These are phyloP conservation scores for Gossypium thurberi DNA, from an alignment of 345 rosid species.

Conservation along the genomic window DNA sequence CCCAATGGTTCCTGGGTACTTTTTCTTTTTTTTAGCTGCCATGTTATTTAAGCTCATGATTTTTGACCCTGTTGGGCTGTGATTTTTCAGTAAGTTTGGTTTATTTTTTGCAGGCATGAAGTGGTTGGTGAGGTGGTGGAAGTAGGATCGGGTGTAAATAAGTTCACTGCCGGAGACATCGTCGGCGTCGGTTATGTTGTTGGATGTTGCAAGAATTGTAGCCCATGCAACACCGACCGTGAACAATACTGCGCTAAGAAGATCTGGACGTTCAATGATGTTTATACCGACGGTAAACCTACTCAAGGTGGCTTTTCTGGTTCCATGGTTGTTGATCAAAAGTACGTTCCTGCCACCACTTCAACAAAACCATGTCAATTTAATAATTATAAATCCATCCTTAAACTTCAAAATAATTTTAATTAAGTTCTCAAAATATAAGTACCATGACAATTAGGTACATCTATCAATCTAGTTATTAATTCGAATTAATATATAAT, in stretches of 20 bases:
- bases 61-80: neutral
- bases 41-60: neutral
- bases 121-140: conserved; percentile 73
- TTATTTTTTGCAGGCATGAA: conserved; percentile 44
- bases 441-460: too few relatives aligned
- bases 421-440: too few relatives aligned
- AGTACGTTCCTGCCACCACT: conserved; percentile 31
- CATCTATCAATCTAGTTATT: too few relatives aligned
- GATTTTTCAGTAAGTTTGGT: neutral
- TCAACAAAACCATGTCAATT: neutral
- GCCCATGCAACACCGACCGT: conserved; percentile 41
- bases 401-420: too few relatives aligned
- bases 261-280: conserved; percentile 52
- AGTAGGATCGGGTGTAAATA: conserved; percentile 52
- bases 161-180: conserved; percentile 37
- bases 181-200: conserved; percentile 62
- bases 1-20: conserved; percentile 81
- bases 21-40: neutral
- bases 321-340: conserved; percentile 49
- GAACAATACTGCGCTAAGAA: conserved; percentile 57
- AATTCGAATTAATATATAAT: too few relatives aligned
- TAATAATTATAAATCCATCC: too few relatives aligned
- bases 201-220: conserved; percentile 48
- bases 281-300: conserved; percentile 41
- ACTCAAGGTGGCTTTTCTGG: conserved; percentile 55